These are phyloP conservation scores for Tolypocladium tropicale DNA, from an alignment of 2,329 filamentous ascomycete genomes.

Conservation along the genomic window DNA sequence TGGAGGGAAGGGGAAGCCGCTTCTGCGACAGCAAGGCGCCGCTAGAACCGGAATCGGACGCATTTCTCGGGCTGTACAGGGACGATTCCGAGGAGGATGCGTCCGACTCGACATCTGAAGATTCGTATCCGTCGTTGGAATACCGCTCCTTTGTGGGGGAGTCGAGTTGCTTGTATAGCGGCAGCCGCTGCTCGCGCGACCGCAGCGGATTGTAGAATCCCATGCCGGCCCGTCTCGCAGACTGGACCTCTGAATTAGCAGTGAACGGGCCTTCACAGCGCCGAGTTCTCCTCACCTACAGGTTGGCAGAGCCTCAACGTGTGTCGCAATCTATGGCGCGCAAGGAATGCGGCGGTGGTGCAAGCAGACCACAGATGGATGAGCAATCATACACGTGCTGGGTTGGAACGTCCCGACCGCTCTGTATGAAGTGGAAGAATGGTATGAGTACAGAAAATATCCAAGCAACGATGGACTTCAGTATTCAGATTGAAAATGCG, in stretches of 20 bases:
- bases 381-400: not conserved
- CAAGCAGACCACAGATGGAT: not conserved
- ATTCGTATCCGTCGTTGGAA: conserved; percentile 39
- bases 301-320: not conserved
- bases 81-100: conserved; percentile 31
- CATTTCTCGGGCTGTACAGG: conserved; percentile 44
- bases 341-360: not conserved
- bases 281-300: not conserved
- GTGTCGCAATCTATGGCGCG: not conserved
- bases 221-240: conserved; percentile 26
- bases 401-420: not conserved
- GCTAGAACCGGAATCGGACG: conserved; percentile 32
- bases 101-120: conserved; percentile 34
- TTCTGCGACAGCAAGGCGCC: conserved; percentile 35
- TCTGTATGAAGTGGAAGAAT: not conserved
- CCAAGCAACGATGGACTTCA: not conserved
- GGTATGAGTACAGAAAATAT: too few species aligned
- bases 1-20: not conserved
- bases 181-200: conserved; percentile 36
- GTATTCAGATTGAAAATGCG: not conserved
- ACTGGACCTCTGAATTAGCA: not conserved
- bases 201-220: conserved; percentile 38
- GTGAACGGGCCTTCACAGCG: not conserved
- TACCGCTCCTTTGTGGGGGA: conserved; percentile 37
- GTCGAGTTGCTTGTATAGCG: conserved; percentile 37